Evolutionary conservation across 345 rosid genomes (phyloP), one percentile per base, ranked within the genome.

Genomic region (Geranium rotundifolium): DNA sequence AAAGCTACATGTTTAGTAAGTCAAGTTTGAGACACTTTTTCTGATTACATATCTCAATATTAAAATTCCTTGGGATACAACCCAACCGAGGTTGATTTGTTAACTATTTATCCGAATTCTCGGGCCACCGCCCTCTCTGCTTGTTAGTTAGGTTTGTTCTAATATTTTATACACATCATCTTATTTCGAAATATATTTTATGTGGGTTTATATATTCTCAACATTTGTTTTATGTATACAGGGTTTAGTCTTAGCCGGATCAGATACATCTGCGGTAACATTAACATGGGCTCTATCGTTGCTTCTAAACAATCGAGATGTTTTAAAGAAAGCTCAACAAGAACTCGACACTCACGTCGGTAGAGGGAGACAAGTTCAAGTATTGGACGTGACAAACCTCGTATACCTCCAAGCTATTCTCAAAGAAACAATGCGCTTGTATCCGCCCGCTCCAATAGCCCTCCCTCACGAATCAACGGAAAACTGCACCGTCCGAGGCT

Each of bases 261-360:
- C 79, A 0, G 84, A 84, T 17, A 79, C 79, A 0, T 73, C 81
- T 7, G 52, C 71, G 0, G 72, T 75, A 5, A 57, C 82, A 18
- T 29, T 75, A 29, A 73, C 77, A 59, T 84, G 88, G 85, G 75
- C 75, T 14, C 54, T 80, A 0, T 62, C 88, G 54, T 64, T 76
- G 29, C 62, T 80, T 17, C 68, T 83, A 56, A 81, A 79, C 76
- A 65, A 81, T 7, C 70, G 50, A 4, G 57, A 56, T 12, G 55
- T 68, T 52, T 5, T 81, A n/a, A 69, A 69, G 27, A 74, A 67
- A 31, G 82, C 70, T 5, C 82, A 77, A 67, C 62, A 68, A 29
- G 89, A 81, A 56, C 23, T 79, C 3, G 89, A 81, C 62, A 59
- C 19, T 7, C 63, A 57, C 10, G 63, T 79, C 7, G 86, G 84